These are phyloP conservation scores for Penicillium decumbens DNA, from an alignment of 2,329 filamentous ascomycete species.

Conservation along the genomic window DNA sequence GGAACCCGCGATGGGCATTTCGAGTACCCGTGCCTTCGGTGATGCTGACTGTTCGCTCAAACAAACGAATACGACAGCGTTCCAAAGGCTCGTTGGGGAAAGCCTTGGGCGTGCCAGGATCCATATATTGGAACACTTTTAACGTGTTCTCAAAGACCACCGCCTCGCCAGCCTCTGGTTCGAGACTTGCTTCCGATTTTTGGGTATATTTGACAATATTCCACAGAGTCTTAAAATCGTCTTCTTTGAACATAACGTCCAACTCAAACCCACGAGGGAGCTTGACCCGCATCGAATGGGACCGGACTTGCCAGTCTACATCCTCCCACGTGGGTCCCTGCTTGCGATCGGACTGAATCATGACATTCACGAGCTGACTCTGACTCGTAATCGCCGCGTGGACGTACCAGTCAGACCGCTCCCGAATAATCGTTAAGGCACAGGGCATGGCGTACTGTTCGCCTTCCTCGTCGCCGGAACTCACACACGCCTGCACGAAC, in stretches of 20 bases:
- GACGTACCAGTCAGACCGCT: conserved; percentile 63
- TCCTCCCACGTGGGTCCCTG: conserved; percentile 74
- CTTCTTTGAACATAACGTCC: conserved; percentile 64
- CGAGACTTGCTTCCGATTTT: conserved; percentile 68
- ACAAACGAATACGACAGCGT: conserved; percentile 68
- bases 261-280: conserved; percentile 73
- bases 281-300: conserved; percentile 61
- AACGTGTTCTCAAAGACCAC: conserved; percentile 65
- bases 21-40: conserved; percentile 68
- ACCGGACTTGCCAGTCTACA: conserved; percentile 70
- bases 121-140: conserved; percentile 74
- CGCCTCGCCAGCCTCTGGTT: conserved; percentile 64
- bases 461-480: conserved; percentile 62
- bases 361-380: conserved; percentile 68
- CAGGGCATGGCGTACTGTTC: conserved; percentile 68
- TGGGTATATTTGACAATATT: conserved; percentile 80
- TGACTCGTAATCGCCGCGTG: conserved; percentile 74
- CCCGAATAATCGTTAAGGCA: conserved; percentile 69
- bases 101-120: conserved; percentile 63
- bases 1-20: conserved; percentile 71
- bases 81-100: conserved; percentile 73
- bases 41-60: conserved; percentile 65
- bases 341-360: conserved; percentile 64
- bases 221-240: conserved; percentile 75
- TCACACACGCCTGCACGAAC: conserved; percentile 67